Evolutionary conservation across 78 protist species (phyloP), one percentile per base, ranked within the genome.

Genomic region (Monocercomonoides exilis): DNA sequence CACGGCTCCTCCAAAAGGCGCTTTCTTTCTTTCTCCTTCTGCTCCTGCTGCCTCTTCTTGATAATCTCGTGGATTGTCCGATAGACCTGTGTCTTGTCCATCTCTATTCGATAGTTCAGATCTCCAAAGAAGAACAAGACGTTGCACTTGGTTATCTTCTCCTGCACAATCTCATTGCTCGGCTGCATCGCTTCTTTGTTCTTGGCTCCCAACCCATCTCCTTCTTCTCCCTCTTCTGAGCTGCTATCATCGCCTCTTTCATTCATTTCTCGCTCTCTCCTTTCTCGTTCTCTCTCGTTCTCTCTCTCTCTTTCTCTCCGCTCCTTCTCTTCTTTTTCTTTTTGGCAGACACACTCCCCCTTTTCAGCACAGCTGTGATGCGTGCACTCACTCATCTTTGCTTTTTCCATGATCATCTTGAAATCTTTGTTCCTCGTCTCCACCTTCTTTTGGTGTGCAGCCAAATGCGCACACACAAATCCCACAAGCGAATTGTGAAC

Each of bases 381-480:
- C 21, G 70, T 11, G 70, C 11, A 29, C 21, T 11, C 38, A 21
- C 21, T 54, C 38, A 86, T 1, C n/a, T 86, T 45, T 1, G 64
- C 1, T 11, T 54, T 63, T 4, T 63, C 29, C 1, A 86, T 64
- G 64, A 86, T 63, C 36, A 70, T 80, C 54, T 54, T 45, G 36
- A 63, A 86, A 64, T 86, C 43, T 43, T 63, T 42, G 5, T 86
- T 96, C n/a, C 98, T 84, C 33, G 93, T 64, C 3, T 43, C 54
- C 6, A 89, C 89, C 35, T 94, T 90, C 32, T 81, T 81, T 81
- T 91, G 89, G 85, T 96, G 98, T 1, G 99, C 99, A 42, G 97
- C 96, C 21, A 97, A 77, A 81, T 96, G 98, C 6, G 96, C 45
- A 63, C 87, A 94, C 4, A 94, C 77, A 3, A 93, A 90, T 86